Conservation (phyloP, 768 basidiomycete species). For the Crassisporium funariophilum region DNA sequence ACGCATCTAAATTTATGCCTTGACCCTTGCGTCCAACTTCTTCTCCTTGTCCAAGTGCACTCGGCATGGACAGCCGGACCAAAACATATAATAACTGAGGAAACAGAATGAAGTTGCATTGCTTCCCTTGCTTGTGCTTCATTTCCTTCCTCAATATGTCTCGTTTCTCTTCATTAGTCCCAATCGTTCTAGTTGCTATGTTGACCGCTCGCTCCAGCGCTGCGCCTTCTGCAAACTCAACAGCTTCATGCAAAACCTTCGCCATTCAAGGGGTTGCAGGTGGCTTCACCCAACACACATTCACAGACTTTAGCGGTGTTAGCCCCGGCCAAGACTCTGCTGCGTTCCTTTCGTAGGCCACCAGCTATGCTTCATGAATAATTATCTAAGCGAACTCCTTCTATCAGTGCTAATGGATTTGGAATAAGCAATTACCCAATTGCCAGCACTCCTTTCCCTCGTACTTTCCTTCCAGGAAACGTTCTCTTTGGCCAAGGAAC, state of each 20-base stretch:
- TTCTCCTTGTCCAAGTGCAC: too few relatives aligned
- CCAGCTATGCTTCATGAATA: neutral
- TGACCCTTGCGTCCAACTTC: too few relatives aligned
- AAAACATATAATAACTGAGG: too few relatives aligned
- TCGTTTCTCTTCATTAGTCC: too few relatives aligned
- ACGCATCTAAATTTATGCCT: too few relatives aligned
- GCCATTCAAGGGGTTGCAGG: slow-evolving; percentile 3
- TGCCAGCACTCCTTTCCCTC: slow-evolving; percentile 21
- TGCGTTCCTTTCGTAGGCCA: slow-evolving; percentile 2
- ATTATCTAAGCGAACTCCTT: neutral
- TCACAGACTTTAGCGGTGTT: slow-evolving; percentile 3
- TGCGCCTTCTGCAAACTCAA: too few relatives aligned
- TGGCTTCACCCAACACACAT: slow-evolving; percentile 5
- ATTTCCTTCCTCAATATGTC: too few relatives aligned
- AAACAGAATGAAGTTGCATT: too few relatives aligned
- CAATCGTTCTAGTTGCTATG: too few relatives aligned
- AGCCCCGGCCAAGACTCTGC: neutral
- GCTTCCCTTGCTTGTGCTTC: too few relatives aligned
- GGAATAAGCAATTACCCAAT: slow-evolving; percentile 28
- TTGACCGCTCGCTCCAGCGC: too few relatives aligned
- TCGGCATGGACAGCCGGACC: too few relatives aligned
- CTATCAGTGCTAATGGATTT: slow-evolving; percentile 1
- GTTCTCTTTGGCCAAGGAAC: slow-evolving; percentile 33
- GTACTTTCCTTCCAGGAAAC: slow-evolving; percentile 29
- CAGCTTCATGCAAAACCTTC: neutral